These are phyloP conservation scores for Cyberlindnera euphorbiae DNA, from an alignment of 805 yeast species.

Conservation along the genomic window DNA sequence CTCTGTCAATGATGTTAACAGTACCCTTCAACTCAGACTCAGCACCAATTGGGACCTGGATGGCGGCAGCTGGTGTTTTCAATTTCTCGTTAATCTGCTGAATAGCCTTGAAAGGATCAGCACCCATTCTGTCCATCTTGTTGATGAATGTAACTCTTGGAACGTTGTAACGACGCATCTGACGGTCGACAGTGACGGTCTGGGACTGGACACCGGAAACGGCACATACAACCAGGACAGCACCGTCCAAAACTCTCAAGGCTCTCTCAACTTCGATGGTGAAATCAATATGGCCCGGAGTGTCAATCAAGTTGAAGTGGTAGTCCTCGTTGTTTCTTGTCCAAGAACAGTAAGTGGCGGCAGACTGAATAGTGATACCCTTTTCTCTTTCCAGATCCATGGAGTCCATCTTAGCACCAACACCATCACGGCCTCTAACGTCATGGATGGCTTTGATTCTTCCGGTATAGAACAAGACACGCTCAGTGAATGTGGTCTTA, in stretches of 20 bases:
- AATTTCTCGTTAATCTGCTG: constrained; percentile 85
- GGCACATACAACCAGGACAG: constrained; percentile 96
- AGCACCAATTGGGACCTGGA: constrained; percentile 96
- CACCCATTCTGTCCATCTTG: constrained; percentile 99
- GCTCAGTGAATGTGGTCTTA: constrained; percentile 95
- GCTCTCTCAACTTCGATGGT: constrained; percentile 99
- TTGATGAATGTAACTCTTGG: constrained; percentile 95
- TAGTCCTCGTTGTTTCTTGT: constrained; percentile 61
- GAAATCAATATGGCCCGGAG: constrained; percentile 98
- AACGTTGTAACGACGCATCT: constrained; percentile 96
- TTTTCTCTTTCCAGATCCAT: constrained; percentile 98
- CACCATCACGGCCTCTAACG: constrained; percentile 94
- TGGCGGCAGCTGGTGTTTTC: constrained; percentile 93
- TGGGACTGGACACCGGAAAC: constrained; percentile 98
- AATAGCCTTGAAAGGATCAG: constrained; percentile 93
- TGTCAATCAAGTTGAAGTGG: constrained; percentile 93
- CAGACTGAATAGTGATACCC: constrained; percentile 98
- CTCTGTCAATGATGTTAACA: constrained; percentile 85
- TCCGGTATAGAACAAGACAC: constrained; percentile 94
- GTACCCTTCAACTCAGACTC: constrained; percentile 84
- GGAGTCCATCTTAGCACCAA: constrained; percentile 99
- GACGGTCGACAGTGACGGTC: constrained; percentile 97
- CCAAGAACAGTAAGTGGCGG: constrained; percentile 98
- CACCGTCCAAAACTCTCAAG: constrained; percentile 96
- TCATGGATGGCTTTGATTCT: constrained; percentile 96